Conservation (phyloP, 2,329 filamentous ascomycete genomes). For the Fusarium sp. region DNA sequence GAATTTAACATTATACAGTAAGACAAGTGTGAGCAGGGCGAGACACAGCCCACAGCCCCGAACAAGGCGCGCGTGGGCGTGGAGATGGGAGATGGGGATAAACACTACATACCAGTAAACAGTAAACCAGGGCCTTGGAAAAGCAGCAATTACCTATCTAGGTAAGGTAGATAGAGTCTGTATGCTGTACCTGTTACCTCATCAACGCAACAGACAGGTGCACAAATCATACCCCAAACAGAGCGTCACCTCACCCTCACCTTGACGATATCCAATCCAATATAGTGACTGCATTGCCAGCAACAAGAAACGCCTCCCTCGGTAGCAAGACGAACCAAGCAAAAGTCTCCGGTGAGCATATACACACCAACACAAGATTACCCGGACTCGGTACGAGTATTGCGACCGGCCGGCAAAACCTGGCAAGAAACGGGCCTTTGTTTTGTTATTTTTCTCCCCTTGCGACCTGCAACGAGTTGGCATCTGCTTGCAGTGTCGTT, state of each 20-base stretch:
- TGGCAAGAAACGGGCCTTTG: conserved; percentile 13
- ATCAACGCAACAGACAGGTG: conserved; percentile 5
- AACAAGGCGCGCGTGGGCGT: conserved; percentile 10
- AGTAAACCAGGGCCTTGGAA: conserved; percentile 15
- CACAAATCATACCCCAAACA: conserved; percentile 7
- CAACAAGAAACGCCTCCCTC: conserved; percentile 18
- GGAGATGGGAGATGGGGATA: conserved; percentile 13
- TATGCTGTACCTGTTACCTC: conserved; percentile 4
- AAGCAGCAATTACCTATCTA: conserved; percentile 7
- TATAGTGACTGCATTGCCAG: conserved; percentile 21
- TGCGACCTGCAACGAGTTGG: conserved; percentile 17
- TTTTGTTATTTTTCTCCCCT: conserved; percentile 10
- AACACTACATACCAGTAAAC: conserved; percentile 21
- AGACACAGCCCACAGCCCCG: conserved; percentile 24
- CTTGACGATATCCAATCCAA: conserved; percentile 18
- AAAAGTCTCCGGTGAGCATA: conserved; percentile 25
- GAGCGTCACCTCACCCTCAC: conserved; percentile 24
- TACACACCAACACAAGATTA: conserved; percentile 29
- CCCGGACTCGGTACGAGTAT: conserved; percentile 2
- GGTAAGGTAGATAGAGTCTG: conserved; percentile 4
- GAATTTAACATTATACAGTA: conserved; percentile 9
- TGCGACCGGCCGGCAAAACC: background rate
- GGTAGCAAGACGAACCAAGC: conserved; percentile 23
- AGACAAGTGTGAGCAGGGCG: conserved; percentile 15
- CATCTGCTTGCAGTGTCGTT: conserved; percentile 34